Conservation (phyloP, 371 early-diverging fungal species). For the Lichtheimia hyalospora region DNA sequence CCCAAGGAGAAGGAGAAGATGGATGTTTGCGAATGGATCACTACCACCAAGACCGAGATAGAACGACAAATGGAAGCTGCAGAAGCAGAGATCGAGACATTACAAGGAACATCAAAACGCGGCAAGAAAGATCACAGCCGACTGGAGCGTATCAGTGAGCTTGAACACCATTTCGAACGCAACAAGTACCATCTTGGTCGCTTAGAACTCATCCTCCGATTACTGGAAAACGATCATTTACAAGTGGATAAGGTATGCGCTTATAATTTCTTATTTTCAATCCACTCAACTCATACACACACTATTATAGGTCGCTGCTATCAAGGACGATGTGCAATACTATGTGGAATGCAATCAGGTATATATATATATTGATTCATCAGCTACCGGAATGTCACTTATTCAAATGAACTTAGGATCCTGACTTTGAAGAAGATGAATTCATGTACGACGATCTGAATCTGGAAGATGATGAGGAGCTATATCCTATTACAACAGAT, state of each 20-base stretch:
- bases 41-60: conserved; percentile 79
- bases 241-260: conserved; percentile 70
- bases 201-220: conserved; percentile 86
- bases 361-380: conserved; percentile 1
- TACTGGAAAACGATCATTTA: conserved; percentile 90
- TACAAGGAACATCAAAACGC: conserved; percentile 72
- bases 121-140: conserved; percentile 77
- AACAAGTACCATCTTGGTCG: conserved; percentile 89
- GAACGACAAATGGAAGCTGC: conserved; percentile 84
- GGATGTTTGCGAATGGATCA: conserved; percentile 81
- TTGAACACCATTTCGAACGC: conserved; percentile 78
- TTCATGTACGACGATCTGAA: conserved; percentile 90
- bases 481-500: conserved; percentile 62
- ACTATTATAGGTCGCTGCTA: conserved; percentile 56
- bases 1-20: conserved; percentile 90
- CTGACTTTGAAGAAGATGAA: conserved; percentile 91
- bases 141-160: conserved; percentile 63
- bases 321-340: conserved; percentile 87
- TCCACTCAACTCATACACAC: no score
- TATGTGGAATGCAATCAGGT: conserved; percentile 87
- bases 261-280: no score
- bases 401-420: conserved; percentile 46
- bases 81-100: conserved; percentile 87
- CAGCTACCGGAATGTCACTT: background rate
- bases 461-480: conserved; percentile 87